Conservation (phyloP, 2,329 filamentous ascomycete species). For the Fusarium coffeatum region DNA sequence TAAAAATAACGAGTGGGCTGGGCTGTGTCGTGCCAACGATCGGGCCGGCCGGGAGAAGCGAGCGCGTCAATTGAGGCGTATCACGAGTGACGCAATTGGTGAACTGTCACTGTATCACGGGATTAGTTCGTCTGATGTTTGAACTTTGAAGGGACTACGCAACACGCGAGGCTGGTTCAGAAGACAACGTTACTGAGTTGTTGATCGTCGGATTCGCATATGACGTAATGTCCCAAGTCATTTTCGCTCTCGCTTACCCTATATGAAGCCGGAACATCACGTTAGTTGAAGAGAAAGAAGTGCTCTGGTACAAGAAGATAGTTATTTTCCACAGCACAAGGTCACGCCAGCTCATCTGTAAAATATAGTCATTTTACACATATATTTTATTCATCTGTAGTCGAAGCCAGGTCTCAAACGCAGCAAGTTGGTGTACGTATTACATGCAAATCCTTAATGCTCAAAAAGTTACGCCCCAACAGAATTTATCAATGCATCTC, state of each 20-base stretch:
- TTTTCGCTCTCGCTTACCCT: background rate
- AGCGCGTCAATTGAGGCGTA: background rate
- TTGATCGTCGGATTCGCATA: background rate
- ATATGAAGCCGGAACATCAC: background rate
- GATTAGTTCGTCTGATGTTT: background rate
- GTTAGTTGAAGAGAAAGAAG: background rate
- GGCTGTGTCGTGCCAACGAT: background rate
- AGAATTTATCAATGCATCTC: no score
- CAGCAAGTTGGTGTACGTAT: no score
- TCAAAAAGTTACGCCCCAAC: no score
- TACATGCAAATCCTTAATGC: no score
- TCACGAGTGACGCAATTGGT: background rate
- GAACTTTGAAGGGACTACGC: background rate
- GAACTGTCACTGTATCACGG: background rate
- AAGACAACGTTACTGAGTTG: background rate
- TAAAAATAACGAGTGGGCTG: slow-evolving; percentile 15
- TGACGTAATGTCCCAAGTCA: background rate
- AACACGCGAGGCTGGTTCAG: background rate
- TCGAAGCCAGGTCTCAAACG: no score
- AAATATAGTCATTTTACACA: no score
- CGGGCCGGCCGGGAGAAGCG: background rate
- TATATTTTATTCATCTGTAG: no score
- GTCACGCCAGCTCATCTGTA: no score
- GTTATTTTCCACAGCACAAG: no score
- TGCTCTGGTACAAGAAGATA: background rate